Percentiles rank a stretch among this genome's conserved stretches.
phyloP scores from a whole-genome alignment of 202 grass and related monocot species.

The Carex sylvatica region DNA sequence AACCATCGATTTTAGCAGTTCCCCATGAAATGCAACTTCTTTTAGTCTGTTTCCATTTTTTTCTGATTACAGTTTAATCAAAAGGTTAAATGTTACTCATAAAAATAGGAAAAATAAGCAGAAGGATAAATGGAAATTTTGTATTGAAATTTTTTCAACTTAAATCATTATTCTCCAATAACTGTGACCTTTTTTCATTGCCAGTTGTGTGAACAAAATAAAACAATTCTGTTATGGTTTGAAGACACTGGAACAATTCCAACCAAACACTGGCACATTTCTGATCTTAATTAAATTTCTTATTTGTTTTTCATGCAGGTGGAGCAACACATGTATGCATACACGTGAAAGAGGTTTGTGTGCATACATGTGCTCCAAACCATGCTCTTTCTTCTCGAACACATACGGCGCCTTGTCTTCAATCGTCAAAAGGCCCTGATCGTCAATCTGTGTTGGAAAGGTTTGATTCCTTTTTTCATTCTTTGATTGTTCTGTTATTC shows the following conservation, averaged over 20 bases:
- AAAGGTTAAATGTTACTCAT: background rate
- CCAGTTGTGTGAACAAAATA: background rate
- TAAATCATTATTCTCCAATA: background rate
- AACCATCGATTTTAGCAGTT: background rate
- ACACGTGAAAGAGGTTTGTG: no score
- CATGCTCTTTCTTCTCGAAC: no score
- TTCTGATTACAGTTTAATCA: background rate
- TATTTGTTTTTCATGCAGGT: slow-evolving; percentile 33
- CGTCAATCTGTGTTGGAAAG: no score
- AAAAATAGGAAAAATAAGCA: background rate
- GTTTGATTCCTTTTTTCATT: no score
- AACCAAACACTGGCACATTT: background rate
- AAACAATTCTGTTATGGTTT: background rate
- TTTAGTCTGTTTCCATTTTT: background rate
- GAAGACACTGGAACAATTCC: background rate
- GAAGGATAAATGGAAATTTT: background rate
- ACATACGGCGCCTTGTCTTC: no score
- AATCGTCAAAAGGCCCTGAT: no score
- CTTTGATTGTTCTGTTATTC: no score
- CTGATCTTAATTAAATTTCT: background rate
- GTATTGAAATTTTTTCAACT: background rate
- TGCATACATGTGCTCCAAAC: no score
- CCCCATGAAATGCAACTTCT: background rate
- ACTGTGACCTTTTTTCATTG: background rate
- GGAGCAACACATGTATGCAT: no score